These are phyloP conservation scores for Cyclanthera cordifolia DNA, from an alignment of 306 rosid genomes.

Conservation along the genomic window DNA sequence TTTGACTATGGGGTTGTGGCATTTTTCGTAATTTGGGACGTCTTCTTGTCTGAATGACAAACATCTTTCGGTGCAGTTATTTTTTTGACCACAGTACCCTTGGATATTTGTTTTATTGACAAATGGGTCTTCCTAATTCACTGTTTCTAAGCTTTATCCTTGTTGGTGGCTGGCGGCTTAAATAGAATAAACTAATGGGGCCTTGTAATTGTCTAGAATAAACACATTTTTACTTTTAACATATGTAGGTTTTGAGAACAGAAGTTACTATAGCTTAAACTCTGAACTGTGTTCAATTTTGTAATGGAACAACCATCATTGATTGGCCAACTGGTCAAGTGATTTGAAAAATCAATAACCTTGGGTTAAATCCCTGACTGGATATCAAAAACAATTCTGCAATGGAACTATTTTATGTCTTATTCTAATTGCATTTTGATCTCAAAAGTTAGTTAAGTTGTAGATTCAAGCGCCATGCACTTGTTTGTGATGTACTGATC, in stretches of 20 bases:
- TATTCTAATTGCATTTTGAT: neutral
- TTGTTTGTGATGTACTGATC: neutral
- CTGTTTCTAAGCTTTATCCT: neutral
- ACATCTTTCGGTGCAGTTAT: conserved; percentile 6
- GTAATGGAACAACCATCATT: no score
- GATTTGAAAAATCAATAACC: no score
- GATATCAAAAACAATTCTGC: neutral
- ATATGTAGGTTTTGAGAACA: neutral
- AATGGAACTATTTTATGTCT: neutral
- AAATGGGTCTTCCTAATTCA: conserved; percentile 2
- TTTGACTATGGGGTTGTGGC: neutral
- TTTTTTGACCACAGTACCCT: neutral
- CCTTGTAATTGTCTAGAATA: neutral
- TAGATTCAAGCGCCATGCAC: neutral
- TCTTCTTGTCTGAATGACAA: conserved; percentile 1
- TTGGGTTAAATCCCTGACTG: no score
- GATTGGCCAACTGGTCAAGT: no score
- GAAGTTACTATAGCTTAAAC: neutral
- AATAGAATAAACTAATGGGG: neutral
- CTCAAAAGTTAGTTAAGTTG: neutral
- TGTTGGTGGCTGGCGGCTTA: neutral
- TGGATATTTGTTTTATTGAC: conserved; percentile 7
- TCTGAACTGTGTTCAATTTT: neutral
- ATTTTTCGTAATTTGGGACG: conserved; percentile 9
- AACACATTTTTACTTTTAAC: neutral